These are phyloP conservation scores for Hansfordia pulvinata DNA, from an alignment of 2,329 filamentous ascomycete species.

Conservation along the genomic window DNA sequence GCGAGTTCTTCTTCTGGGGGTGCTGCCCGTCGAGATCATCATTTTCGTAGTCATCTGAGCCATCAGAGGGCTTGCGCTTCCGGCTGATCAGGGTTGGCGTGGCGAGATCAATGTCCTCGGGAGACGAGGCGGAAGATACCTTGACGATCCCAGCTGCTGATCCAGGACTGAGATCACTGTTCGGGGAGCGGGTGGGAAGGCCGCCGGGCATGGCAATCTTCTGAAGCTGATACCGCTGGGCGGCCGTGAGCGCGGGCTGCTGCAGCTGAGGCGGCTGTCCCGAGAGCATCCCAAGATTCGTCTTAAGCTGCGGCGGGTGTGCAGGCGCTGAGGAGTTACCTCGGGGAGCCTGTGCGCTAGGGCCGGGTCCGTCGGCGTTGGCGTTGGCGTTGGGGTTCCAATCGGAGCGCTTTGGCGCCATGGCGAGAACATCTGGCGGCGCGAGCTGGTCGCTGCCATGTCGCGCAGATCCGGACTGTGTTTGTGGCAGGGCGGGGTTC, in stretches of 20 bases:
- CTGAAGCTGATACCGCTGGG: conserved; percentile 46
- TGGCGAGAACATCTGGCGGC: too few species aligned
- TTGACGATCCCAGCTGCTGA: conserved; percentile 36
- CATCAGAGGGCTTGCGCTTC: conserved; percentile 58
- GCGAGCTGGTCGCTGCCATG: too few species aligned
- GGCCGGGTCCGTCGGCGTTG: too few species aligned
- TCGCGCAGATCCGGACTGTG: too few species aligned
- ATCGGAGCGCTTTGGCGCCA: too few species aligned
- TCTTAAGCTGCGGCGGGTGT: conserved; percentile 12
- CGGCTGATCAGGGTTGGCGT: conserved; percentile 33
- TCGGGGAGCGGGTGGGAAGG: conserved; percentile 45
- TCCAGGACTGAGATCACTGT: conserved; percentile 43
- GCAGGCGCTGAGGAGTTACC: too few species aligned
- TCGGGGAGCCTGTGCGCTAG: too few species aligned
- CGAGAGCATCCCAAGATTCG: too few species aligned
- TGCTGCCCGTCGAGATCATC: conserved; percentile 46
- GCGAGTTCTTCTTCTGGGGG: conserved; percentile 74
- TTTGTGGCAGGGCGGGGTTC: too few species aligned
- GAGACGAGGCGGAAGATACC: conserved; percentile 32
- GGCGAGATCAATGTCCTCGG: conserved; percentile 38
- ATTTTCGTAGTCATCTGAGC: conserved; percentile 40
- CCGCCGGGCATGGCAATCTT: conserved; percentile 52
- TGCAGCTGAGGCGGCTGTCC: too few species aligned
- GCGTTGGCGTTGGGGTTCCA: too few species aligned
- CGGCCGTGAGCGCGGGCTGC: conserved; percentile 38